These are phyloP conservation scores for Russula virescens DNA, from an alignment of 768 basidiomycete species.

Conservation along the genomic window DNA sequence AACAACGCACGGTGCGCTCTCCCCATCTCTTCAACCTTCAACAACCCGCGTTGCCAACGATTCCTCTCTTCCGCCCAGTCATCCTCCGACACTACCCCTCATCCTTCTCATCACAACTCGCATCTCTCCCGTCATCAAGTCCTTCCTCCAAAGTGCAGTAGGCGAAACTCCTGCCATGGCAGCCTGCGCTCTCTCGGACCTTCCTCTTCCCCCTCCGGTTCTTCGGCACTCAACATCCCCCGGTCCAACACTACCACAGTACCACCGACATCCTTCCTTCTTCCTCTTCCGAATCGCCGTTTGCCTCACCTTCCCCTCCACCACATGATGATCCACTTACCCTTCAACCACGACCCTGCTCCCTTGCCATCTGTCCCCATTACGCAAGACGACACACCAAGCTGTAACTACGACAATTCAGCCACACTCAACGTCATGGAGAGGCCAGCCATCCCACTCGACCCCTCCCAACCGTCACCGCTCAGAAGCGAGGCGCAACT, in stretches of 20 bases:
- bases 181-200: slow-evolving; percentile 4
- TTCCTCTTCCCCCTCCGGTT: background rate
- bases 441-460: slow-evolving; percentile 4
- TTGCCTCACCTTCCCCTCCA: background rate
- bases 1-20: too few species aligned
- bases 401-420: background rate
- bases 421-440: slow-evolving; percentile 7
- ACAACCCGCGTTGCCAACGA: background rate
- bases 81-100: background rate
- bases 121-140: slow-evolving; percentile 1
- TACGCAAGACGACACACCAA: background rate
- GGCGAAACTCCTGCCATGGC: slow-evolving; percentile 1
- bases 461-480: too few species aligned
- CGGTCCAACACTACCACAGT: background rate
- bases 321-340: slow-evolving; percentile 12
- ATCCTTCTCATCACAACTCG: slow-evolving; percentile 3
- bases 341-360: too few species aligned
- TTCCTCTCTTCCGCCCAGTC: background rate
- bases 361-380: too few species aligned
- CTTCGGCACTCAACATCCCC: background rate
- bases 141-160: background rate
- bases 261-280: background rate
- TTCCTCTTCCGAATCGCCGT: background rate
- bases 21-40: background rate
- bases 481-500: slow-evolving; percentile 35